Evolutionary conservation across 208 protist genomes (phyloP), one percentile per base, ranked within the genome.

Genomic region (Wallacemonas sp.): DNA sequence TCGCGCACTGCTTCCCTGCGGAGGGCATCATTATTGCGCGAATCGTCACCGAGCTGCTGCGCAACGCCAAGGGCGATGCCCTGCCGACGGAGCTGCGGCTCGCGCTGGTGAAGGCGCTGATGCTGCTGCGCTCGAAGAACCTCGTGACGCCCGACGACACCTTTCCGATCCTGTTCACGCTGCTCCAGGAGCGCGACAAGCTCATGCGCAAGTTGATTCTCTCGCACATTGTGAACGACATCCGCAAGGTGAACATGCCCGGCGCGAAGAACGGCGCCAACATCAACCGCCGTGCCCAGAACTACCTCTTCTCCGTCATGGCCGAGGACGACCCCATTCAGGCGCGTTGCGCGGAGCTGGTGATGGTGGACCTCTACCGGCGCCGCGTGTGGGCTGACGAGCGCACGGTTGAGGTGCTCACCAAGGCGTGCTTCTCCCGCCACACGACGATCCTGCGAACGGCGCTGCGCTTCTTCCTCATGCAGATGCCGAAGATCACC

Each of bases 361-460:
- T 99, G 25, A 98, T 99, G 92, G 97, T 99, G 61, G 95, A 98
- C 63, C 86, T 99, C 23, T 99, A 99, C 84, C 86, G 93, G n/a
- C 91, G 97, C 38, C 84, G 95, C 23, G 88, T 99, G 29, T 99
- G 97, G 97, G 87, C 78, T 45, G 84, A 94, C 70, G 87, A 97
- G 76, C 84, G 92, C 20, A 97, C 82, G 18, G 98, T 99, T 8
- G 98, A 99, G 82, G 97, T 99, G 20, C 89, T 99, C 38, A 94
- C 90, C 22, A 86, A 87, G 57, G 97, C 93, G 25, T 97, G 94
- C 70, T 98, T 99, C 70, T 98, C 94, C 10, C 77, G 83, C 22
- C 87, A 97, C 68, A 92, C 84, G 0, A 83, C 97, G 8, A 96
- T 99, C 63, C 61, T 98, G 1, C 86, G 92, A n/a, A 96, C 87